These are phyloP conservation scores for Erythrobasidium hasegawianum DNA, from an alignment of 1,284 basidiomycete genomes.

Conservation along the genomic window DNA sequence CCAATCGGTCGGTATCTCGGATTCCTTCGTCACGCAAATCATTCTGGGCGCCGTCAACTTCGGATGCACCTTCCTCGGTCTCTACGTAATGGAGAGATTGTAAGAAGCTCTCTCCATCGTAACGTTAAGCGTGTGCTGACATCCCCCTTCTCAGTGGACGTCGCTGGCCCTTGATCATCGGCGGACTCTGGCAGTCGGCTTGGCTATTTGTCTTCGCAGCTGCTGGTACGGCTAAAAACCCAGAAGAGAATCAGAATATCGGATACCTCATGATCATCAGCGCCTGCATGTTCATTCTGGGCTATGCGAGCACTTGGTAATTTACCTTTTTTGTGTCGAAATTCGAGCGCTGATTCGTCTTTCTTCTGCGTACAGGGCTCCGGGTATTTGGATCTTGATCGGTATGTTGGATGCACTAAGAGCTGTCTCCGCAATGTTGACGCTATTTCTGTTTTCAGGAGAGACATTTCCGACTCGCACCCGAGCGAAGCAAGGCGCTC, in stretches of 20 bases:
- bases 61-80: constrained; percentile 62
- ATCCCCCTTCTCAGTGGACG: constrained; percentile 57
- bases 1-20: constrained; percentile 61
- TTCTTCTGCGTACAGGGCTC: constrained; percentile 16
- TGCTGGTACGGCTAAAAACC: constrained; percentile 65
- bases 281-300: constrained; percentile 73
- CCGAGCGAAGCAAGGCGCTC: constrained; percentile 68
- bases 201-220: constrained; percentile 76
- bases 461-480: constrained; percentile 73
- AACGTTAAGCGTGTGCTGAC: too few species aligned
- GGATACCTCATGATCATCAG: constrained; percentile 67
- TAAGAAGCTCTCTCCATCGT: too few species aligned
- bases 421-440: too few species aligned
- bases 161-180: constrained; percentile 61
- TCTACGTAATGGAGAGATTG: constrained; percentile 67
- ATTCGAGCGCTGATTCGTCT: too few species aligned
- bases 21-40: constrained; percentile 68
- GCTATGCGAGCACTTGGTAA: constrained; percentile 65
- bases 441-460: too few species aligned
- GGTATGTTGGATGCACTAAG: too few species aligned
- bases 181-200: constrained; percentile 66
- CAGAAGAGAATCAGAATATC: constrained; percentile 54
- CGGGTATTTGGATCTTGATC: constrained; percentile 64
- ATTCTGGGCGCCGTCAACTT: constrained; percentile 67
- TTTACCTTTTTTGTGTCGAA: too few species aligned